Evolutionary conservation across 2,329 filamentous ascomycete species (phyloP), one percentile per base, ranked within the genome.

Genomic region (Fusarium sp.): DNA sequence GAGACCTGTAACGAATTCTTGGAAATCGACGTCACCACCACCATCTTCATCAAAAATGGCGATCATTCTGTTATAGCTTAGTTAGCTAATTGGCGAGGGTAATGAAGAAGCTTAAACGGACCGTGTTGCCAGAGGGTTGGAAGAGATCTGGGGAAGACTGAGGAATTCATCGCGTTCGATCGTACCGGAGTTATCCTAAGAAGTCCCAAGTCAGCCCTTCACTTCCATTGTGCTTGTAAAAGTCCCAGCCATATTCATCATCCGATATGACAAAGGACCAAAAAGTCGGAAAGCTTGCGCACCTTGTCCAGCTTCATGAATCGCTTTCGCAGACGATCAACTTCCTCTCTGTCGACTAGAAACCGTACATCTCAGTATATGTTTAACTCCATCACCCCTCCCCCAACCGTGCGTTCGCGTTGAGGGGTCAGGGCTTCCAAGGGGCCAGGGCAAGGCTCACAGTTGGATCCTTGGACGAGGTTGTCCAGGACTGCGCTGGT

Each of bases 301-400:
- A 96, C 96, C 90, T 98, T 98, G 85, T 99, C 96, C 69, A 99
- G 88, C 86, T 99, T 99, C 96, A 98, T 98, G 82, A 99, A 99
- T 72, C 96, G 91, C 87, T 99, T 99, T 81, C 95, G 90, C 82
- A 99, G 88, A 80, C 96, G 91, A 82, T 98, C 96, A 69, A 99
- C 95, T 84, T 99, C 96, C 80, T 99, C 96, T 83, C 94, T 92
- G 87, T 99, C 94, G 87, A 99, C 96, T 98, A 66, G 36, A 64
- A 58, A 62, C 54, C 56, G 56, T 56, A 63, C 35, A 62, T 63
- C 58, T 76, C 69, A 75, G 71, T 52, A 51, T 63, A 75, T 62
- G 33, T 41, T 64, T 69, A 49, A 64, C 36, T 63, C 35, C 26
- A 66, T 54, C 36, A 49, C 24, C 58, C 58, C 24, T 57, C 45